These are phyloP conservation scores for Candida lessepsii DNA, from an alignment of 805 yeast genomes.

Conservation along the genomic window DNA sequence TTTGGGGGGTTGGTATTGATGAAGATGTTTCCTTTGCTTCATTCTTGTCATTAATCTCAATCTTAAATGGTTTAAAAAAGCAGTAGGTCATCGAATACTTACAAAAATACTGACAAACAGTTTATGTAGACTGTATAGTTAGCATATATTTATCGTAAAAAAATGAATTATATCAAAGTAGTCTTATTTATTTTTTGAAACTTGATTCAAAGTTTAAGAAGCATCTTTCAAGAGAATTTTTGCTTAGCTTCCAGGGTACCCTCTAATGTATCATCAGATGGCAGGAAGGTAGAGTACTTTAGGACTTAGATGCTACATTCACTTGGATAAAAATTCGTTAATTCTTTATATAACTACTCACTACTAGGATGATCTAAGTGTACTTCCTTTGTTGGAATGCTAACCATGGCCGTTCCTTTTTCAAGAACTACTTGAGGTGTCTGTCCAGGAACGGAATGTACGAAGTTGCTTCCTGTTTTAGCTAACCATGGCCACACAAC, in stretches of 20 bases:
- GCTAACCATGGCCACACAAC: slow-evolving; percentile 15
- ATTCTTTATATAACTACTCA: not conserved
- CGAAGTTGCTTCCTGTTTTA: slow-evolving; percentile 8
- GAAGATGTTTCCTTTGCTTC: slow-evolving; percentile 89
- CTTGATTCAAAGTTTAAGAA: too few relatives aligned
- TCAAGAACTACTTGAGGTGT: slow-evolving; percentile 12
- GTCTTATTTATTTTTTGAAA: too few relatives aligned
- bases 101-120: not conserved
- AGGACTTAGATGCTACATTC: too few relatives aligned
- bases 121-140: too few relatives aligned
- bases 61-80: slow-evolving; percentile 48
- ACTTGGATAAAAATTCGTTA: too few relatives aligned
- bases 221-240: too few relatives aligned
- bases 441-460: slow-evolving; percentile 12
- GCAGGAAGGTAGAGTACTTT: too few relatives aligned
- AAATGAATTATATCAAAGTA: too few relatives aligned
- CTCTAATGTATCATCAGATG: too few relatives aligned
- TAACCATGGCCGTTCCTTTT: slow-evolving; percentile 11
- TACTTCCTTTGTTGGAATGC: slow-evolving; percentile 14
- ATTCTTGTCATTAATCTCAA: slow-evolving; percentile 63
- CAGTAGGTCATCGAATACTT: not conserved
- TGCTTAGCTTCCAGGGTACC: too few relatives aligned
- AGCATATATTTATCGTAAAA: not conserved
- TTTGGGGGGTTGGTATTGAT: slow-evolving; percentile 92
- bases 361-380: slow-evolving; percentile 11